Evolutionary conservation across 495 filamentous ascomycete genomes (phyloP).

Genomic region (Neurospora sp.): DNA sequence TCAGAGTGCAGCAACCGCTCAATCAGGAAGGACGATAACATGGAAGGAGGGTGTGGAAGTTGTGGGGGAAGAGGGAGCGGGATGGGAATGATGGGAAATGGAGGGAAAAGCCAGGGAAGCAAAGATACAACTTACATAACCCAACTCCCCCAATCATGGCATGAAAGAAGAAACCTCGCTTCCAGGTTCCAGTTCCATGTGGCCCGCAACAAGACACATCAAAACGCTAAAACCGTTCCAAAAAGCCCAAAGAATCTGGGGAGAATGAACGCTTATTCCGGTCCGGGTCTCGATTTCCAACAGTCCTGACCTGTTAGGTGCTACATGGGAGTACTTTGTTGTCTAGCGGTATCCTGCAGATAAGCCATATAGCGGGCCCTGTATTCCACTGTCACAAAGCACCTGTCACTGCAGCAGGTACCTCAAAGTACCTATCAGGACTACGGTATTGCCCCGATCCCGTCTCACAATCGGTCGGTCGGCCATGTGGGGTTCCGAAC

Average conservation of each 20-base stretch:
- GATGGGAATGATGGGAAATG: neutral
- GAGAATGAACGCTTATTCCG: neutral
- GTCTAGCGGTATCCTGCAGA: neutral
- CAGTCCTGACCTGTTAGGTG: neutral
- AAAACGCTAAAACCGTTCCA: neutral
- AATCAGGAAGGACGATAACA: neutral
- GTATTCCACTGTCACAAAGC: neutral
- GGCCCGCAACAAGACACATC: neutral
- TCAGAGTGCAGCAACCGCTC: neutral
- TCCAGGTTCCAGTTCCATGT: neutral
- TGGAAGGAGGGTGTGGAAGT: neutral
- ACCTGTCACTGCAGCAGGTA: neutral
- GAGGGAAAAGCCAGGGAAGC: neutral
- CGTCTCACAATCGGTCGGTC: neutral
- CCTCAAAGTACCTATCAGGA: neutral
- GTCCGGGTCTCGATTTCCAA: neutral
- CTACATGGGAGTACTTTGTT: neutral
- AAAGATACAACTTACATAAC: neutral
- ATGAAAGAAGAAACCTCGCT: neutral
- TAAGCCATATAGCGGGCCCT: neutral
- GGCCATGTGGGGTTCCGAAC: neutral
- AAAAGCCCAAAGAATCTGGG: neutral
- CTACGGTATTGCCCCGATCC: neutral
- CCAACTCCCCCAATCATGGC: neutral
- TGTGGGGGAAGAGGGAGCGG: neutral